Percentiles rank a stretch among this genome's conserved stretches.
phyloP scores from a whole-genome alignment of 306 rosid species.

The Rosa persica region DNA sequence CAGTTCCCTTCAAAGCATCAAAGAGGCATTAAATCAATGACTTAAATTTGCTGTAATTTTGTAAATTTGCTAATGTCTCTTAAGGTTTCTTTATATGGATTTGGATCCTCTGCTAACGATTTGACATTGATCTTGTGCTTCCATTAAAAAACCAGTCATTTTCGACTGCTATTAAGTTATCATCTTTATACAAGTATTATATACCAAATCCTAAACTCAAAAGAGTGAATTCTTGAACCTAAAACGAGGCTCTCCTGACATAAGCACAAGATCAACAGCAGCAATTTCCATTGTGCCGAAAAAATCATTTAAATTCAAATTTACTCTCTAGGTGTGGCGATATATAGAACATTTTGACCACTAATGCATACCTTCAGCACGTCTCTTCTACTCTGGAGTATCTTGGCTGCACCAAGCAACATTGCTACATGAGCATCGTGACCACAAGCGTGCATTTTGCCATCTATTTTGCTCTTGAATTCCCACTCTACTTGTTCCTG shows the following conservation, averaged over 20 bases:
- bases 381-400: slow-evolving; percentile 31
- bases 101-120: background rate
- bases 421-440: slow-evolving; percentile 46
- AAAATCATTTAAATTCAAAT: background rate
- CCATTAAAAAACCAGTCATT: background rate
- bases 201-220: background rate
- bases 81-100: background rate
- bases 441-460: slow-evolving; percentile 43
- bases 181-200: background rate
- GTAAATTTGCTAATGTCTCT: background rate
- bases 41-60: background rate
- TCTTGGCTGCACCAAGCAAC: slow-evolving; percentile 46
- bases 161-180: background rate
- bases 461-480: slow-evolving; percentile 39
- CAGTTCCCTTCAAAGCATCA: slow-evolving; percentile 34
- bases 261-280: background rate
- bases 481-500: slow-evolving; percentile 43
- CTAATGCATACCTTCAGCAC: slow-evolving; percentile 15
- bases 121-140: background rate
- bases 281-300: background rate
- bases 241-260: background rate
- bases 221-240: background rate
- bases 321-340: background rate
- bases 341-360: background rate
- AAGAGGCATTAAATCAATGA: background rate